Evolutionary conservation across 2,329 filamentous ascomycete species (phyloP), one percentile per base, ranked within the genome.

Genomic region (Aspergillus eucalypticola): DNA sequence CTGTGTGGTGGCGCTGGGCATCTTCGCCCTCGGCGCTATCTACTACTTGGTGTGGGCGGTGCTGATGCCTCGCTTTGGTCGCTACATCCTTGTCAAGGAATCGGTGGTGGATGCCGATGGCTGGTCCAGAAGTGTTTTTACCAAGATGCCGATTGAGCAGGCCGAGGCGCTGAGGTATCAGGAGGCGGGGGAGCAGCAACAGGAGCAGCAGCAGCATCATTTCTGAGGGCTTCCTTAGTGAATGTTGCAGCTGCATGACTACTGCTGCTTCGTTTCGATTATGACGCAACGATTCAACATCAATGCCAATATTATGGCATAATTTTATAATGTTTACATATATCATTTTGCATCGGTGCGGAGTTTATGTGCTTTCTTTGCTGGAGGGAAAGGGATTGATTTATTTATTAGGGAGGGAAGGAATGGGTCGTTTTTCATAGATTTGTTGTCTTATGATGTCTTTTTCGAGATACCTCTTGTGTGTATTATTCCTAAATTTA

Each of bases 71-170:
- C 75, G 76, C 54, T 52, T 73, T 25, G 75, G 75, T 13, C 64
- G 68, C 15, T 79, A 89, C 67, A 79, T 84, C 66, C 77, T 90
- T 8, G 79, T 85, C 2, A 80, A 83, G 58, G 82, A 87, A 72
- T 79, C 76, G 0, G 71, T 81, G 2, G 72, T 88, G 7, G 83
- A 86, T 61, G 79, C 84, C 44, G 86, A 89, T 69, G 86, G 87
- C 1, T 89, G 87, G 87, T 85, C 86, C 65, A 77, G 83, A 32
- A 84, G 77, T 56, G 78, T 83, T 2, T 87, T 88, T 67, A 73
- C 78, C 2, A 78, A 71, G 59, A 71, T 77, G 62, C 81, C 83
- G 7, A 38, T 69, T 35, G 56, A 60, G 38, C 21, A 60, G n/a
- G 60, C 56, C n/a, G 46, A 58, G 29, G 53, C 35, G 11, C 13